A percentile compares a stretch with the other conserved stretches of the same genome.
Evolutionary conservation across 2,329 filamentous ascomycete species (phyloP).

Genomic region (Colletotrichum sp.): DNA sequence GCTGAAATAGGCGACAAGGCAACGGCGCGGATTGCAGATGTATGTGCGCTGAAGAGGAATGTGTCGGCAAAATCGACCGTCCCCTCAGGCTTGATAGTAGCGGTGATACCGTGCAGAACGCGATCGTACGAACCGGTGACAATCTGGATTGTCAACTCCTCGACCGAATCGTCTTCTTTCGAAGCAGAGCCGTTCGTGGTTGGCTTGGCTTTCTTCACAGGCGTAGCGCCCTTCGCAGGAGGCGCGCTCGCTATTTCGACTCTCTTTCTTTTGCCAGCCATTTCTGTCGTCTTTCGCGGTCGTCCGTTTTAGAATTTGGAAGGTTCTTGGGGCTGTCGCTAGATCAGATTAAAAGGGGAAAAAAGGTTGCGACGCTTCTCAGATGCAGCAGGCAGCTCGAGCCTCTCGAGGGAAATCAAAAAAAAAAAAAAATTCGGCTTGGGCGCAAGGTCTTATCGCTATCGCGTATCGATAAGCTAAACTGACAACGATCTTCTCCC

Average conservation of each 20-base stretch:
- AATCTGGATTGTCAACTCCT: constrained; percentile 76
- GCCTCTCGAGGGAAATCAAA: neutral
- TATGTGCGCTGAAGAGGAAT: constrained; percentile 94
- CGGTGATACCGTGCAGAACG: constrained; percentile 87
- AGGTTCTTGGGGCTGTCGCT: neutral
- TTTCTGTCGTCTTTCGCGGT: constrained; percentile 26
- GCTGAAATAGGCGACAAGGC: constrained; percentile 81
- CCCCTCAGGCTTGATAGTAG: constrained; percentile 59
- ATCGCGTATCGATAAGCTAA: constrained; percentile 22
- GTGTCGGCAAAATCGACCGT: constrained; percentile 80
- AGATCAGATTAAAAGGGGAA: constrained; percentile 1
- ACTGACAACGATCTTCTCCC: neutral
- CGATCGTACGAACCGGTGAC: constrained; percentile 94
- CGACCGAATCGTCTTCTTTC: constrained; percentile 8
- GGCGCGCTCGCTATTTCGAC: constrained; percentile 33
- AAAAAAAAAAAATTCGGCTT: constrained; percentile 17
- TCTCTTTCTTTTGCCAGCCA: constrained; percentile 54
- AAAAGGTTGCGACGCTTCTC: neutral
- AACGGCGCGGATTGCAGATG: constrained; percentile 86
- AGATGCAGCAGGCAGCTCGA: neutral
- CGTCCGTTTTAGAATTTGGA: neutral
- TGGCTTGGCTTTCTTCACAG: constrained; percentile 38
- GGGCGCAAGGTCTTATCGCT: constrained; percentile 7
- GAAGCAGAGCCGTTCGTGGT: constrained; percentile 1
- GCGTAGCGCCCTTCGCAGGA: constrained; percentile 22